Base-by-base conservation (phyloP, 192 early-diverging fungal species). In the Dimargaris verticillata region DNA sequence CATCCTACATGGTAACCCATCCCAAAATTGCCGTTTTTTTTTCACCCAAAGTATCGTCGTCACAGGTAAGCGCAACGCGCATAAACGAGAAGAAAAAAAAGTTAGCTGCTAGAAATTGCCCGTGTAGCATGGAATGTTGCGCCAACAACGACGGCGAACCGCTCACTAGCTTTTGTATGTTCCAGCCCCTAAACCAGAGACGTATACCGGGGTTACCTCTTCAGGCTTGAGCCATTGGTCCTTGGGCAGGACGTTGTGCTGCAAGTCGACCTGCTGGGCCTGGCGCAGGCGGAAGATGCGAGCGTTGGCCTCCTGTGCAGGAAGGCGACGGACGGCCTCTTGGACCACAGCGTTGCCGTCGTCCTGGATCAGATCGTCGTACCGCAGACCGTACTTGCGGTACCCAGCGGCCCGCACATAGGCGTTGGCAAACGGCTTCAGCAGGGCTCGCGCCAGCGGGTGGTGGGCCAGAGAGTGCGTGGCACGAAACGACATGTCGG, bases 281-380 rank as follows among this genome's bases (percentile, higher is more conserved):
- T 82, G 71, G 63, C 83, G 77, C 68, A 86, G 76, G 64, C 95
- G 89, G 77, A 80, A 92, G 50, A 79, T 69, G 66, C 95, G 86
- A 59, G 75, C 80, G 60, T 88, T 76, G 26, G 66, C 64, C 53
- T 86, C 88, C 14, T 79, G 57, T 25, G 78, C 78, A 55, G 80
- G 71, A 20, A 97, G 77, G 24, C 92, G 85, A 64, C 79, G 72
- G 48, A 95, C 68, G 5, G 94, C 92, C 68, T 89, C 88, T 63
- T 81, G 72, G 46, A 91, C 83, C 50, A 91, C 73, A 26, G 80
- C 77, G 52, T 74, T 87, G 14, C n/a, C 38, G 72, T 97, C 91
- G 49, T 92, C 89, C 33, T 75, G 78, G 71, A 93, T 74, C 50
- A 97, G 71, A 72, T 95, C 94, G 78, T 97, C 94, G 66, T 85